phyloP scores from a whole-genome alignment of 768 basidiomycete species.

The Xanthoconium stramineum region DNA sequence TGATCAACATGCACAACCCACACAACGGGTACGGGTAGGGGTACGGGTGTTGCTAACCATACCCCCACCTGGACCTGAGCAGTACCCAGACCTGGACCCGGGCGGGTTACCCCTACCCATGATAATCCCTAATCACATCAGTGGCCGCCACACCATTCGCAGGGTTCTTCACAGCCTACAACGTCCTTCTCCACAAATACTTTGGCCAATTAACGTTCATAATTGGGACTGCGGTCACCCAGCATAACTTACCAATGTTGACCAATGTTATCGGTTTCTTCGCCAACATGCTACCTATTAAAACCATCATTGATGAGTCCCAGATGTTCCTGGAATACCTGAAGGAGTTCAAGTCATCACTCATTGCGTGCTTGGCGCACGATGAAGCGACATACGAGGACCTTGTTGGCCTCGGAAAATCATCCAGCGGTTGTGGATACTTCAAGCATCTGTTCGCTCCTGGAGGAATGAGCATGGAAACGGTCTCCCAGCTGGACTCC shows the following conservation, averaged over 20 bases:
- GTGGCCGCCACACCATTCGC: constrained; percentile 24
- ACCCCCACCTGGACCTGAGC: too few relatives aligned
- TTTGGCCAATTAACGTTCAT: constrained; percentile 29
- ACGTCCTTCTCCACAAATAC: constrained; percentile 32
- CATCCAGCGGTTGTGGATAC: constrained; percentile 25
- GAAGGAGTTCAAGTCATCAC: constrained; percentile 18
- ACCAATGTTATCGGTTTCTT: constrained; percentile 30
- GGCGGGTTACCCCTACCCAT: too few relatives aligned
- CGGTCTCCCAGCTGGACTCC: constrained; percentile 20
- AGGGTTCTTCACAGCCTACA: constrained; percentile 31
- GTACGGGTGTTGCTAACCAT: too few relatives aligned
- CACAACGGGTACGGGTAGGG: too few relatives aligned
- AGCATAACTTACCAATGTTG: constrained; percentile 28
- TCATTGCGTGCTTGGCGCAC: constrained; percentile 22
- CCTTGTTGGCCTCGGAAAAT: constrained; percentile 26
- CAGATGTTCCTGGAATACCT: constrained; percentile 25
- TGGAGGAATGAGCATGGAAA: constrained; percentile 28
- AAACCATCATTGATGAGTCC: constrained; percentile 25
- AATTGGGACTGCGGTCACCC: constrained; percentile 30
- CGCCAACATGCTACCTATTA: constrained; percentile 30
- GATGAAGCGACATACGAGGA: constrained; percentile 32
- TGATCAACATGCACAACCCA: too few relatives aligned
- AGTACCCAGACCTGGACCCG: too few relatives aligned
- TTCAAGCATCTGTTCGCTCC: constrained; percentile 32
- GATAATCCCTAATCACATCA: background rate